These are phyloP conservation scores for Actinomucor elegans DNA, from an alignment of 371 early-diverging fungal species.

Conservation along the genomic window DNA sequence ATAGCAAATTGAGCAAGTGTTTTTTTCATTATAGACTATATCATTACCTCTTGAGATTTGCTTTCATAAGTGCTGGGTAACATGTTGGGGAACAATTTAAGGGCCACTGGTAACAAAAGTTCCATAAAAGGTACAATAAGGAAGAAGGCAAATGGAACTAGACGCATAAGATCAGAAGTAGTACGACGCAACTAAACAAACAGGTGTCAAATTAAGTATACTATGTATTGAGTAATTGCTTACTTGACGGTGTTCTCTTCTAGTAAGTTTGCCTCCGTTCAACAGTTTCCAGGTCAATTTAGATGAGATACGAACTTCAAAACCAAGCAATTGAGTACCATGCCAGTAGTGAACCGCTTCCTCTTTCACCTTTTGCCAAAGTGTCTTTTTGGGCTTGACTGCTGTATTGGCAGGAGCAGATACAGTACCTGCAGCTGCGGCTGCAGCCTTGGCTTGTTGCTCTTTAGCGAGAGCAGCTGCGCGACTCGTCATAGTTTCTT, in stretches of 20 bases:
- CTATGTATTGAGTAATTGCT: too few relatives aligned
- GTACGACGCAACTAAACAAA: conserved; percentile 74
- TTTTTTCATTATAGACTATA: too few relatives aligned
- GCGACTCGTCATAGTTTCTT: conserved; percentile 44
- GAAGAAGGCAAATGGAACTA: conserved; percentile 93
- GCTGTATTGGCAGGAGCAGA: conserved; percentile 18
- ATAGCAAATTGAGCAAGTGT: too few relatives aligned
- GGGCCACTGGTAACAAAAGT: conserved; percentile 85
- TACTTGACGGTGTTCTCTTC: conserved; percentile 91
- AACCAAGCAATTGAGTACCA: conserved; percentile 89
- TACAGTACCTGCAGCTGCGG: conserved; percentile 5
- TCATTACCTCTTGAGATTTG: conserved; percentile 81
- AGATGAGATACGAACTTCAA: conserved; percentile 87
- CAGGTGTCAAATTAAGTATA: too few relatives aligned
- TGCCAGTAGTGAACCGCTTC: conserved; percentile 95
- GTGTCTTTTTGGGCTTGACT: conserved; percentile 63
- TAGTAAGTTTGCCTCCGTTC: conserved; percentile 77
- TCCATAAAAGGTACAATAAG: conserved; percentile 95
- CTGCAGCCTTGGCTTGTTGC: conserved; percentile 20
- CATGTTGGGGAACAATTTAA: conserved; percentile 97
- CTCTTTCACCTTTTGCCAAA: conserved; percentile 82
- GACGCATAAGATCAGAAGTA: conserved; percentile 81
- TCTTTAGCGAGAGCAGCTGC: conserved; percentile 46
- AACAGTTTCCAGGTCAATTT: conserved; percentile 76
- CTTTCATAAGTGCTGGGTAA: conserved; percentile 94